Percentiles rank a stretch among this genome's conserved stretches.
phyloP scores from a whole-genome alignment of 2,329 filamentous ascomycete genomes.

The Phyllosticta capitalensis region DNA sequence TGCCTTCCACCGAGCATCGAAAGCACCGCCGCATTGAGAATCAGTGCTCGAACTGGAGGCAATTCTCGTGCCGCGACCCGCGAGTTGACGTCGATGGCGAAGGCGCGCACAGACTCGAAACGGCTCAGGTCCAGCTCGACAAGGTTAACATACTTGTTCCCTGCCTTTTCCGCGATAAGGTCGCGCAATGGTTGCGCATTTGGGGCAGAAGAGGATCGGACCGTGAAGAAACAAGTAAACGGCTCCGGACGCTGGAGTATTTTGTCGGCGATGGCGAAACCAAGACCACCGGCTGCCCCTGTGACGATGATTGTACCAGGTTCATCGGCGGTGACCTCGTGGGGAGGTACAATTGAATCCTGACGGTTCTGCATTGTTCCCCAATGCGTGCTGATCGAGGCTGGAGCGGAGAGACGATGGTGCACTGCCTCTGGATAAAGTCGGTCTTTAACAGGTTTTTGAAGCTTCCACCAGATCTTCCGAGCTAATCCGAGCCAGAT shows the following conservation, averaged over 20 bases:
- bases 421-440: neutral
- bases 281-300: conserved; percentile 10
- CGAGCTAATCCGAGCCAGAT: neutral
- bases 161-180: neutral
- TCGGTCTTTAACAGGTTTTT: neutral
- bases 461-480: neutral
- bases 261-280: conserved; percentile 5
- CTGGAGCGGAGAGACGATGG: neutral
- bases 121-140: conserved; percentile 13
- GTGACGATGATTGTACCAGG: conserved; percentile 7
- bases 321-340: neutral
- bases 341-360: neutral
- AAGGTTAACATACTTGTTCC: neutral
- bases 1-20: conserved; percentile 5
- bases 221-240: neutral
- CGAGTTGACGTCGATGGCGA: conserved; percentile 14
- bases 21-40: conserved; percentile 27
- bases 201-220: neutral
- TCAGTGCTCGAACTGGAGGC: conserved; percentile 31
- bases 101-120: conserved; percentile 12
- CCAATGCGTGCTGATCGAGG: neutral
- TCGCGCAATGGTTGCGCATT: neutral
- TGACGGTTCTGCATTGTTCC: neutral
- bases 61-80: conserved; percentile 21
- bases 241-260: neutral